Evolutionary conservation across 805 yeast species (phyloP).

Genomic region (Saturnispora ahearnii): DNA sequence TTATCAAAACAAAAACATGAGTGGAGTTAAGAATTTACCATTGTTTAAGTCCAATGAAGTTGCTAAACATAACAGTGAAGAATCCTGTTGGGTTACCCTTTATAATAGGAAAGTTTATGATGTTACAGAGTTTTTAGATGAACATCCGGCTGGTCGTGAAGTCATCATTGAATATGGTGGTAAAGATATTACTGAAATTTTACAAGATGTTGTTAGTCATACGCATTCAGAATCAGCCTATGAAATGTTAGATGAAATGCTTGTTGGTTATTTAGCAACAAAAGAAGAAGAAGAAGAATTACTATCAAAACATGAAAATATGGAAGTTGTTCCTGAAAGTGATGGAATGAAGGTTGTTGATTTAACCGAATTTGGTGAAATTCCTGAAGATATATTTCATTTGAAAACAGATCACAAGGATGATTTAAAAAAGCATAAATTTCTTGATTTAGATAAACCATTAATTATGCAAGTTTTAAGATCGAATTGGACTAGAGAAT

Average conservation of each 20-base stretch:
- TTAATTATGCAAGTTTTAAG: slow-evolving; percentile 70
- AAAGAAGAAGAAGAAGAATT: slow-evolving; percentile 67
- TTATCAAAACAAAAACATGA: background rate
- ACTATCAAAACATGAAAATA: slow-evolving; percentile 44
- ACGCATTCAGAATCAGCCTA: slow-evolving; percentile 82
- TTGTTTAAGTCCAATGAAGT: slow-evolving; percentile 48
- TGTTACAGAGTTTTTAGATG: slow-evolving; percentile 63
- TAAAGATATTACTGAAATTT: slow-evolving; percentile 56
- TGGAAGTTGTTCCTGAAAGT: slow-evolving; percentile 30
- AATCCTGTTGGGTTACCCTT: slow-evolving; percentile 74
- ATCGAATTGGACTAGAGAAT: slow-evolving; percentile 73
- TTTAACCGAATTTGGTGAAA: slow-evolving; percentile 48
- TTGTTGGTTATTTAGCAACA: slow-evolving; percentile 80
- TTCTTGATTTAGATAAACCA: slow-evolving; percentile 78
- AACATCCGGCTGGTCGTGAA: slow-evolving; percentile 64
- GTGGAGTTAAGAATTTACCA: slow-evolving; percentile 34
- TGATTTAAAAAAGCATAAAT: slow-evolving; percentile 72
- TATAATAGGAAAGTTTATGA: slow-evolving; percentile 76
- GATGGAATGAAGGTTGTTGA: slow-evolving; percentile 31
- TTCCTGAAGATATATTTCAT: slow-evolving; percentile 67
- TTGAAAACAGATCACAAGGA: slow-evolving; percentile 68
- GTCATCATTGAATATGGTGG: slow-evolving; percentile 52
- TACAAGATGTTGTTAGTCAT: slow-evolving; percentile 64
- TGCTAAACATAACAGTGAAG: slow-evolving; percentile 39
- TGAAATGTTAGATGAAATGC: slow-evolving; percentile 76